A percentile compares a stretch with the other conserved stretches of the same genome.
phyloP scores from a whole-genome alignment of 202 grass and related monocot species.

The Dendrocalamus latiflorus region DNA sequence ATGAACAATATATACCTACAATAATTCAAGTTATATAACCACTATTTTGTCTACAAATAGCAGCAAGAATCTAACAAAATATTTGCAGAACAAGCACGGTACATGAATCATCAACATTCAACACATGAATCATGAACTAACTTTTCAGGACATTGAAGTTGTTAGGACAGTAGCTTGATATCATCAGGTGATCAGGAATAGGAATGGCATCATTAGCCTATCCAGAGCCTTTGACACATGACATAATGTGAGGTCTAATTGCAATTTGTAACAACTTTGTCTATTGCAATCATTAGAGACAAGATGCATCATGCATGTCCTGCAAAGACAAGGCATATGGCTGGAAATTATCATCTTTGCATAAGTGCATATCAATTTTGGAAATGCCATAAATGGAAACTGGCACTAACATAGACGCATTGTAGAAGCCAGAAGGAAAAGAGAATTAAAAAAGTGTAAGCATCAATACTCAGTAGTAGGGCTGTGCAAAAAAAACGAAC shows the following conservation, averaged over 20 bases:
- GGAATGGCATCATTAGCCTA: not conserved
- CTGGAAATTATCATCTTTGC: not conserved
- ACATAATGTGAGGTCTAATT: not conserved
- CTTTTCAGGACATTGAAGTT: not conserved
- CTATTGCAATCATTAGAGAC: constrained; percentile 14
- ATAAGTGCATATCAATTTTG: not conserved
- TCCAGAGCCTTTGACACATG: not conserved
- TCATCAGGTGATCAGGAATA: not conserved
- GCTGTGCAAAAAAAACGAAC: too few species aligned
- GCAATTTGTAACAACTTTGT: not conserved
- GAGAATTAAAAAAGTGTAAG: too few species aligned
- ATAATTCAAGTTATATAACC: not conserved
- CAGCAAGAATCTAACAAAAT: not conserved
- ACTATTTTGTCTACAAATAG: not conserved
- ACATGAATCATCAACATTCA: not conserved
- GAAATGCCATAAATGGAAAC: too few species aligned
- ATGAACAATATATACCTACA: not conserved
- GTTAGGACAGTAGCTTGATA: not conserved
- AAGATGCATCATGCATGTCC: not conserved
- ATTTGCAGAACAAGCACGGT: not conserved
- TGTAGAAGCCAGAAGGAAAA: too few species aligned
- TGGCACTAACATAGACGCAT: too few species aligned
- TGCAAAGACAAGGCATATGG: not conserved
- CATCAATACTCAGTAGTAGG: too few species aligned
- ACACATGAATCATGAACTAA: not conserved